Percentiles rank a stretch among this genome's conserved stretches.
These are phyloP conservation scores for Trichoderma atrobrunneum DNA, from an alignment of 2,329 filamentous ascomycete species.

Conservation along the genomic window DNA sequence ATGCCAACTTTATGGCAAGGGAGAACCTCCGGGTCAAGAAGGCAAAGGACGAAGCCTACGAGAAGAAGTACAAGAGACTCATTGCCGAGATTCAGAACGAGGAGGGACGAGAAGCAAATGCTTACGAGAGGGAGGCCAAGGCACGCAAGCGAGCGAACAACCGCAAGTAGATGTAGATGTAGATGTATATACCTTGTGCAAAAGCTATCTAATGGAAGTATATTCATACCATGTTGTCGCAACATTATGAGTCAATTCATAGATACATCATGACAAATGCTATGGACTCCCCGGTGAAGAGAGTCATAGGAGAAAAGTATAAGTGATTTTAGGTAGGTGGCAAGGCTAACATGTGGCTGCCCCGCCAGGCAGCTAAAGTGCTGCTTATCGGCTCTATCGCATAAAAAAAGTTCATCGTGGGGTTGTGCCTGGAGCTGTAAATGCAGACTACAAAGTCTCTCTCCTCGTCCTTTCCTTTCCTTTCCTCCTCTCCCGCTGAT, in stretches of 20 bases:
- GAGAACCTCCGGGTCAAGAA: slow-evolving; percentile 92
- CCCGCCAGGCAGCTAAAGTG: neutral
- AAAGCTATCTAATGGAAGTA: slow-evolving; percentile 11
- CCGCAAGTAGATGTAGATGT: slow-evolving; percentile 15
- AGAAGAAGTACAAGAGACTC: slow-evolving; percentile 90
- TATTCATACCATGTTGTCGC: neutral
- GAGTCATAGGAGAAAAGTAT: neutral
- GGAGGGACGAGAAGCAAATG: slow-evolving; percentile 82
- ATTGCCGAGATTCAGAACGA: slow-evolving; percentile 94
- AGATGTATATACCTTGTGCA: slow-evolving; percentile 8
- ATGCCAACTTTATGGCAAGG: slow-evolving; percentile 87
- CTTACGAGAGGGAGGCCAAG: slow-evolving; percentile 83
- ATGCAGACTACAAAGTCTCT: neutral
- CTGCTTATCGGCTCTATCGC: slow-evolving; percentile 11
- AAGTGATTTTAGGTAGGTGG: neutral
- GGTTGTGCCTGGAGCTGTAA: slow-evolving; percentile 3
- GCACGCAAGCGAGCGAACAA: slow-evolving; percentile 61
- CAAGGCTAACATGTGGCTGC: neutral
- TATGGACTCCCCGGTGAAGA: neutral
- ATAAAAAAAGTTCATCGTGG: slow-evolving; percentile 19
- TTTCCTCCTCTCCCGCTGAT: slow-evolving; percentile 23
- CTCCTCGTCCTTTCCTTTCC: neutral
- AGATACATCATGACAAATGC: neutral
- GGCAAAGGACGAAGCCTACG: slow-evolving; percentile 87
- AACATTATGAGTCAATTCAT: neutral